These are phyloP conservation scores for Neurospora sp. DNA, from an alignment of 495 filamentous ascomycete species.

Conservation along the genomic window DNA sequence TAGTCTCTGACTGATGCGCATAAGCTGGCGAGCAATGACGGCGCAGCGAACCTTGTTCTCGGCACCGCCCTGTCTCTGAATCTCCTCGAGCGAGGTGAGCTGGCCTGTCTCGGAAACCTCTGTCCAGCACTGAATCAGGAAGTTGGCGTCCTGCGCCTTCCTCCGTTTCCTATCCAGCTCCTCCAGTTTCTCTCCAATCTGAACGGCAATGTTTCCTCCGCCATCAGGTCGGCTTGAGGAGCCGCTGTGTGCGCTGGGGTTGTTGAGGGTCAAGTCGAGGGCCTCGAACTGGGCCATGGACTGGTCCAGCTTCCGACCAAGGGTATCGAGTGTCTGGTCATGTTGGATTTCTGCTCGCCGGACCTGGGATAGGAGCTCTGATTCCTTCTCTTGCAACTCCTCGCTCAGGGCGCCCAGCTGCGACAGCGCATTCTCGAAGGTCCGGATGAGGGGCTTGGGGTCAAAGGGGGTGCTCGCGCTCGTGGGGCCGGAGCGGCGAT, in stretches of 20 bases:
- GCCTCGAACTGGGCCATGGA: constrained; percentile 84
- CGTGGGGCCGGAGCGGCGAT: constrained; percentile 59
- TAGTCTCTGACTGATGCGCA: constrained; percentile 77
- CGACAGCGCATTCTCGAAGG: constrained; percentile 74
- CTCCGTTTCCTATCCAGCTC: constrained; percentile 86
- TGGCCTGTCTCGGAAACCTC: constrained; percentile 82
- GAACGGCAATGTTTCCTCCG: constrained; percentile 79
- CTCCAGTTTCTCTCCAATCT: constrained; percentile 87
- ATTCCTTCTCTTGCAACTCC: constrained; percentile 75
- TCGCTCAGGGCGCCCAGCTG: constrained; percentile 74
- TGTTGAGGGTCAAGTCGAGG: constrained; percentile 69
- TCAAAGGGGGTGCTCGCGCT: constrained; percentile 73
- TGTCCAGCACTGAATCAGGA: constrained; percentile 91
- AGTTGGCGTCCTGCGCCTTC: constrained; percentile 84
- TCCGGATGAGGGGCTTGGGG: constrained; percentile 91
- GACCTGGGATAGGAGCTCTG: constrained; percentile 79
- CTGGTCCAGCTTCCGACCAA: constrained; percentile 80
- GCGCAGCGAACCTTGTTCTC: constrained; percentile 86
- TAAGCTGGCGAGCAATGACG: constrained; percentile 77
- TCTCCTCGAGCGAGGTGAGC: constrained; percentile 68
- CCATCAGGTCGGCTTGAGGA: constrained; percentile 38
- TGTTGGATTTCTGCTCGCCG: constrained; percentile 88
- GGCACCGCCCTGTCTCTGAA: constrained; percentile 63
- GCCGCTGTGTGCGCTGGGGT: constrained; percentile 21
- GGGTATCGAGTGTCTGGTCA: constrained; percentile 71